These are phyloP conservation scores for Meira miltonrushii DNA, from an alignment of 1,284 basidiomycete species.

Conservation along the genomic window DNA sequence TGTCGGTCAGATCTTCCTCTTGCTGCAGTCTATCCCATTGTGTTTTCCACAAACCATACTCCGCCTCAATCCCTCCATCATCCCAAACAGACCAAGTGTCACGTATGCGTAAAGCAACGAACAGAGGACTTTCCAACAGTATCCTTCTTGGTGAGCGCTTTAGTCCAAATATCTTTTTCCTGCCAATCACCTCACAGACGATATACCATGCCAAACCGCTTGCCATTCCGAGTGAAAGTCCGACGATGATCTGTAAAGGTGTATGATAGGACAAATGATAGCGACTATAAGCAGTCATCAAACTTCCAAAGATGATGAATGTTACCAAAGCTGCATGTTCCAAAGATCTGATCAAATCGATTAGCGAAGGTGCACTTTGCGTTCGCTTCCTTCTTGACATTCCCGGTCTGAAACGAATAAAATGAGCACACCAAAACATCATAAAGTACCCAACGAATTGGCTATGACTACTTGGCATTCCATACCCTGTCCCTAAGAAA, in stretches of 20 bases:
- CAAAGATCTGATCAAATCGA: conserved; percentile 23
- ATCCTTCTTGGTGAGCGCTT: conserved; percentile 27
- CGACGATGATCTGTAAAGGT: conserved; percentile 67
- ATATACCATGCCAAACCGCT: conserved; percentile 63
- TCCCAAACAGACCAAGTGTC: conserved; percentile 75
- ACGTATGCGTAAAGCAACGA: conserved; percentile 65
- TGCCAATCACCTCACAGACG: conserved; percentile 59
- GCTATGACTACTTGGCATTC: conserved; percentile 80
- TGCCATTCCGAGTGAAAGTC: conserved; percentile 63
- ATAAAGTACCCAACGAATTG: conserved; percentile 84
- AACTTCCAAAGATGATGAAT: conserved; percentile 60
- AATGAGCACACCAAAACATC: conserved; percentile 68
- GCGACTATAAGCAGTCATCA: conserved; percentile 70
- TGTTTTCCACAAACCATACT: conserved; percentile 64
- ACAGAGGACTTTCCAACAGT: conserved; percentile 62
- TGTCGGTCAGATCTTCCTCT: conserved; percentile 9
- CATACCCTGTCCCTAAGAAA: conserved; percentile 68
- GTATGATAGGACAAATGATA: conserved; percentile 71
- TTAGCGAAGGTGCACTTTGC: conserved; percentile 13
- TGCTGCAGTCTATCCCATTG: conserved; percentile 53
- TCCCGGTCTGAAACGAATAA: conserved; percentile 61
- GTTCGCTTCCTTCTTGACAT: conserved; percentile 8
- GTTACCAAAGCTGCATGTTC: conserved; percentile 56
- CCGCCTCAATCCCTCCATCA: conserved; percentile 65
- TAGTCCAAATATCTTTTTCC: neutral